These are phyloP conservation scores for Casuarina cunninghamiana DNA, from an alignment of 306 rosid species.

Conservation along the genomic window DNA sequence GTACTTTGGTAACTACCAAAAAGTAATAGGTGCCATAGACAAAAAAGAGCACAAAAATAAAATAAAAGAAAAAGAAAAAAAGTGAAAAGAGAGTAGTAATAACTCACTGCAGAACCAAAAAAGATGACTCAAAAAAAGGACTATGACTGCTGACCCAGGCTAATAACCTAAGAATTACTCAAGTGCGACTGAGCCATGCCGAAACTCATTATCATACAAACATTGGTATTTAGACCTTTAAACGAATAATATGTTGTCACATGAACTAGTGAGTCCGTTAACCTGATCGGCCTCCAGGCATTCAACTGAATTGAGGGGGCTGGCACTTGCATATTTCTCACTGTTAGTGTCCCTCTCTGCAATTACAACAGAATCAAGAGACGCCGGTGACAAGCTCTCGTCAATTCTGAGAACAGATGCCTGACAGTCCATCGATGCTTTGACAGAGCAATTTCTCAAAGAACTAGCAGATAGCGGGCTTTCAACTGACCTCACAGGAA, in stretches of 20 bases:
- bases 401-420: constrained; percentile 64
- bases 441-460: constrained; percentile 53
- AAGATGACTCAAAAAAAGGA: too few species aligned
- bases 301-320: constrained; percentile 64
- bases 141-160: too few species aligned
- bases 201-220: not conserved
- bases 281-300: constrained; percentile 90
- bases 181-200: not conserved
- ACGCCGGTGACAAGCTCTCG: constrained; percentile 80
- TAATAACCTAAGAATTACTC: not conserved
- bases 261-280: constrained; percentile 13
- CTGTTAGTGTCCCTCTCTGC: constrained; percentile 77
- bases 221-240: not conserved
- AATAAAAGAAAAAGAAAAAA: too few species aligned
- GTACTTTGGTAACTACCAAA: too few species aligned
- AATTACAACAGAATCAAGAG: constrained; percentile 86
- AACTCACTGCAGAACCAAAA: too few species aligned
- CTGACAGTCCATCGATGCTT: constrained; percentile 62
- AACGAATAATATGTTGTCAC: not conserved
- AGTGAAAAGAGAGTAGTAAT: too few species aligned
- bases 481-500: constrained; percentile 75
- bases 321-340: constrained; percentile 53
- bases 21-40: too few species aligned
- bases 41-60: too few species aligned
- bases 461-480: constrained; percentile 74